phyloP scores from a whole-genome alignment of 2,329 filamentous ascomycete species.

The Colletotrichum sp. region DNA sequence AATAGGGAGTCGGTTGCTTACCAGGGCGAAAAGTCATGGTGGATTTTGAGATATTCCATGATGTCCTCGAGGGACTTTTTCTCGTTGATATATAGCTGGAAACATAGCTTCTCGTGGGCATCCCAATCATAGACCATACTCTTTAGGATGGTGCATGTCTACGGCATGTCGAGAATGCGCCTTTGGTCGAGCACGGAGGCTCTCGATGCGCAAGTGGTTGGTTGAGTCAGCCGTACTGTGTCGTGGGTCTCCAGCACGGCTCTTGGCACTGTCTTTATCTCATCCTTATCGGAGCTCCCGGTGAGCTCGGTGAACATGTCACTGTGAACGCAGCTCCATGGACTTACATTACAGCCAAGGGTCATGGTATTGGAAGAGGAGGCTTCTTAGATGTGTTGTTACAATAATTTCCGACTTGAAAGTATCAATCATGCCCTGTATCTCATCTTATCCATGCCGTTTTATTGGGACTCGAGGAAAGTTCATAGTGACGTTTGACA shows the following conservation, averaged over 20 bases:
- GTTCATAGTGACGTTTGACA: not conserved
- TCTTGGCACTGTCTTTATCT: not conserved
- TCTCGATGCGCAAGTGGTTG: conserved; percentile 15
- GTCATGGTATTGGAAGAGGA: not conserved
- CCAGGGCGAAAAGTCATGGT: conserved; percentile 74
- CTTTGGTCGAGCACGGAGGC: not conserved
- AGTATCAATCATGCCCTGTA: not conserved
- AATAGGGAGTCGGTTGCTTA: conserved; percentile 41
- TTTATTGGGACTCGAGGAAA: not conserved
- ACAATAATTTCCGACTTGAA: not conserved
- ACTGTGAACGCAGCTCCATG: not conserved
- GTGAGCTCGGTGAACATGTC: not conserved
- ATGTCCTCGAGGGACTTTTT: conserved; percentile 76
- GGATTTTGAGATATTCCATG: conserved; percentile 70
- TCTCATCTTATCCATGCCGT: not conserved
- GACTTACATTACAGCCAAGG: not conserved
- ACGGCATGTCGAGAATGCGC: conserved; percentile 1
- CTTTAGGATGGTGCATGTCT: not conserved
- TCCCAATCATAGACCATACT: conserved; percentile 55
- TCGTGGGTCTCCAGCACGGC: not conserved
- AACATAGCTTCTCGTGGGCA: conserved; percentile 45
- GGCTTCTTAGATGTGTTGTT: not conserved
- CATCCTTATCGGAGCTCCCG: not conserved
- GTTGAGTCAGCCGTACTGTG: conserved; percentile 21
- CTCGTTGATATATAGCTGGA: conserved; percentile 77